Percentiles rank a stretch among this genome's conserved stretches.
Conservation (phyloP, 2,329 filamentous ascomycete genomes). For the Cadophora sp. region DNA sequence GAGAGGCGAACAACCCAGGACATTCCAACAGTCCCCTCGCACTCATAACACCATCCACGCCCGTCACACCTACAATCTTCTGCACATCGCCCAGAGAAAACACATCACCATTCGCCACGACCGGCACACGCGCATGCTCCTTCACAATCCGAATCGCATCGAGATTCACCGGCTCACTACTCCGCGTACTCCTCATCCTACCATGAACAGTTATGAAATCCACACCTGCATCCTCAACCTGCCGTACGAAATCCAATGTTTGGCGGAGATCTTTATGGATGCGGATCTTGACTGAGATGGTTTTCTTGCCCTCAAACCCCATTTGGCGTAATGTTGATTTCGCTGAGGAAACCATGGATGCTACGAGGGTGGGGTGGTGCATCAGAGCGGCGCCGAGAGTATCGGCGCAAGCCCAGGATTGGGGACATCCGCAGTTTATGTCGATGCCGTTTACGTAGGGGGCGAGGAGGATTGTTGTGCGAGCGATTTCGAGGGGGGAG, state of each 20-base stretch:
- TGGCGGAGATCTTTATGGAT: conserved; percentile 67
- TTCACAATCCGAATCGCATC: conserved; percentile 58
- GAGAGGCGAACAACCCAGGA: conserved; percentile 64
- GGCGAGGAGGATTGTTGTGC: conserved; percentile 66
- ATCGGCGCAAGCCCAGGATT: conserved; percentile 74
- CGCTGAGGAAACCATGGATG: conserved; percentile 67
- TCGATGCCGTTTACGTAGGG: conserved; percentile 70
- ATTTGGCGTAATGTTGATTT: conserved; percentile 57
- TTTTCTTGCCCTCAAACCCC: conserved; percentile 58
- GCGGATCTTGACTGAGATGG: conserved; percentile 73
- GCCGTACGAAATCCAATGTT: conserved; percentile 66
- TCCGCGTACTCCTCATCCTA: conserved; percentile 66
- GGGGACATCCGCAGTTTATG: conserved; percentile 76
- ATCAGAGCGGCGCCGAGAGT: conserved; percentile 73
- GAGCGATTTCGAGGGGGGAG: conserved; percentile 64
- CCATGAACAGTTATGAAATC: conserved; percentile 77
- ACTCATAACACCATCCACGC: conserved; percentile 71
- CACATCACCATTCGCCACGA: conserved; percentile 73
- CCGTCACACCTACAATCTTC: conserved; percentile 46
- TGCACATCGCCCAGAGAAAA: conserved; percentile 55
- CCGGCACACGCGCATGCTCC: conserved; percentile 61
- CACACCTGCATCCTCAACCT: conserved; percentile 63
- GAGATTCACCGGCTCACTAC: conserved; percentile 64
- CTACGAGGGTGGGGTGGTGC: conserved; percentile 68
- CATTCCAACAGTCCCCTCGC: conserved; percentile 72